A percentile compares a stretch with the other conserved stretches of the same genome.
Conservation (phyloP, 768 basidiomycete genomes). For the Lactarius tabidus region DNA sequence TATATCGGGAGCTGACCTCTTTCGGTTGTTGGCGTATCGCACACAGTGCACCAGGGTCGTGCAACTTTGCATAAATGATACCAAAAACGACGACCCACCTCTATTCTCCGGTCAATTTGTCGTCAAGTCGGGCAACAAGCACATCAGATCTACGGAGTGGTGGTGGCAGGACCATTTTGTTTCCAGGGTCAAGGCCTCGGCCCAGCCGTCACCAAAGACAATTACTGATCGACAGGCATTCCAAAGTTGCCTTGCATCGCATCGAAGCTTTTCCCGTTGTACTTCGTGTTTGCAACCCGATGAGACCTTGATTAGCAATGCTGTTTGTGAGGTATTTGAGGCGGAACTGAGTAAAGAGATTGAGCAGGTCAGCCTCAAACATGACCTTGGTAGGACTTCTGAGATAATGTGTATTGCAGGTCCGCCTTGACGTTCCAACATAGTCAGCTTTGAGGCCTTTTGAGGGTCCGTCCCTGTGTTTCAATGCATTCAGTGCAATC, state of each 20-base stretch:
- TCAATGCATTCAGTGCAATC: background rate
- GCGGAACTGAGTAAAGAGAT: background rate
- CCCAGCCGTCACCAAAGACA: constrained; percentile 4
- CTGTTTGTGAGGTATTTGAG: constrained; percentile 2
- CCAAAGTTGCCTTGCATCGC: background rate
- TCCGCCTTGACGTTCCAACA: background rate
- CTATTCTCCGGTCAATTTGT: too few relatives aligned
- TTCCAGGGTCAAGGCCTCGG: background rate
- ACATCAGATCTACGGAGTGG: background rate
- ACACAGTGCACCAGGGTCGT: background rate
- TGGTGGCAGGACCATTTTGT: constrained; percentile 12
- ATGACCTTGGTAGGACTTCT: background rate
- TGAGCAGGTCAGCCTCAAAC: background rate
- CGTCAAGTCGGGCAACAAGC: background rate
- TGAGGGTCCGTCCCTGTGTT: background rate
- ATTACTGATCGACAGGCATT: background rate
- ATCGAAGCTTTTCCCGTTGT: background rate
- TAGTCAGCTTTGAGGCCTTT: background rate
- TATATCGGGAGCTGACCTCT: constrained; percentile 9
- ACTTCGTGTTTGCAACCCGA: background rate
- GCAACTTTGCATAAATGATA: background rate
- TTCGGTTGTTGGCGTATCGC: background rate
- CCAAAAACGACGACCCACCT: too few relatives aligned
- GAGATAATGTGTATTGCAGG: background rate
- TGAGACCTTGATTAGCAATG: background rate